Percentiles rank a stretch among this genome's conserved stretches.
phyloP scores from a whole-genome alignment of 2,329 filamentous ascomycete species.

The Aspergillus unguis region DNA sequence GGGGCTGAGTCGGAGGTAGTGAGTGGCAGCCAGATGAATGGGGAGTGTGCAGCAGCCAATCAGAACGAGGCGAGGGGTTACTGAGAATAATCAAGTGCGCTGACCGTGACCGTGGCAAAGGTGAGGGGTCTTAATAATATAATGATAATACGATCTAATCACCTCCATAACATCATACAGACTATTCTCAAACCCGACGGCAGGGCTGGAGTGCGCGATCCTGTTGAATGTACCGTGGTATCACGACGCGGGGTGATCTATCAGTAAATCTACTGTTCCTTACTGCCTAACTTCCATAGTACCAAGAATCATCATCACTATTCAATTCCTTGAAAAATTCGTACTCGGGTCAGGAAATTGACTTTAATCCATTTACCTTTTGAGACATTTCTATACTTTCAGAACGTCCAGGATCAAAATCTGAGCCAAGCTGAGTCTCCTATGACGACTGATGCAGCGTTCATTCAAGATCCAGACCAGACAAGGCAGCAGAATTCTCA shows the following conservation, averaged over 20 bases:
- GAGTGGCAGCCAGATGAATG: slow-evolving; percentile 8
- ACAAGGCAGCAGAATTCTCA: slow-evolving; percentile 11
- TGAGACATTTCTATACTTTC: not conserved
- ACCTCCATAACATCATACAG: too few relatives aligned
- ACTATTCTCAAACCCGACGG: not conserved
- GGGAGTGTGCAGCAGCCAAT: slow-evolving; percentile 15
- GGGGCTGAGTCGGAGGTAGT: slow-evolving; percentile 11
- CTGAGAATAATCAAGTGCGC: slow-evolving; percentile 8
- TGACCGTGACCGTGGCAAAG: slow-evolving; percentile 4
- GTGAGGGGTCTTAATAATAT: not conserved
- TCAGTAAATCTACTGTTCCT: not conserved
- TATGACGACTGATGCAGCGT: slow-evolving; percentile 5
- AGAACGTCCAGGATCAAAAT: not conserved
- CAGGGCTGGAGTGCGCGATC: not conserved
- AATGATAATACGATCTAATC: not conserved
- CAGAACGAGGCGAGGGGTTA: slow-evolving; percentile 18
- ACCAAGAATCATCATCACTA: too few relatives aligned
- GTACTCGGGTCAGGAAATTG: too few relatives aligned
- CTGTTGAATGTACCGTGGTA: not conserved
- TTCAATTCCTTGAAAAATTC: too few relatives aligned
- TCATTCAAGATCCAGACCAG: slow-evolving; percentile 6
- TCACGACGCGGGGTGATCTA: not conserved
- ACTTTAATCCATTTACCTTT: too few relatives aligned
- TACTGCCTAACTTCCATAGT: not conserved
- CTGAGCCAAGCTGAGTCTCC: not conserved